These are phyloP conservation scores for Ceriops tagal DNA, from an alignment of 345 rosid species.

Conservation along the genomic window DNA sequence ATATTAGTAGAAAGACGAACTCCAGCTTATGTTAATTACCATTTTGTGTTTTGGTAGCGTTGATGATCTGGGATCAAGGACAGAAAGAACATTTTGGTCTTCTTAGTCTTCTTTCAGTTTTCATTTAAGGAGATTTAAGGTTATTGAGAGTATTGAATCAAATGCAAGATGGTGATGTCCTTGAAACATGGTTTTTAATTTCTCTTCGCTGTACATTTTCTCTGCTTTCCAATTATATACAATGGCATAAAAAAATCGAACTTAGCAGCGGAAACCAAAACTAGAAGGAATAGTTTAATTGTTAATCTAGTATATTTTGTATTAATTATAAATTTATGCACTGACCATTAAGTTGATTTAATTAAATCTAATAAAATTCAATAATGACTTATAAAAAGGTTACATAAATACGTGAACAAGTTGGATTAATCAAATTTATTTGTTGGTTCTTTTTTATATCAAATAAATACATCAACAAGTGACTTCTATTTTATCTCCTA, in stretches of 20 bases:
- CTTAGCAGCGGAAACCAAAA: background rate
- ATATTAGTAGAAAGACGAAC: background rate
- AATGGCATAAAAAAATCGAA: slow-evolving; percentile 14
- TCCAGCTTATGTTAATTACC: background rate
- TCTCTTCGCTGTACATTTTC: background rate
- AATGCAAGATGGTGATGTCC: background rate
- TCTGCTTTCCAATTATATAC: background rate
- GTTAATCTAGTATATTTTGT: too few relatives aligned
- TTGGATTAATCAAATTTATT: too few relatives aligned
- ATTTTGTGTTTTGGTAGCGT: background rate
- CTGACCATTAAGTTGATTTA: background rate
- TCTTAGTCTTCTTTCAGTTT: background rate
- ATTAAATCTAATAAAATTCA: too few relatives aligned
- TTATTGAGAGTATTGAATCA: background rate
- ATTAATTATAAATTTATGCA: too few relatives aligned
- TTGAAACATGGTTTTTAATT: background rate
- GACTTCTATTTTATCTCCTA: too few relatives aligned
- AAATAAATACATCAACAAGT: too few relatives aligned
- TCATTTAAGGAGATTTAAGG: slow-evolving; percentile 5
- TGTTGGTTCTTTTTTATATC: too few relatives aligned
- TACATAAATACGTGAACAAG: too few relatives aligned
- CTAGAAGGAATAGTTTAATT: too few relatives aligned
- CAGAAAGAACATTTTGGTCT: background rate
- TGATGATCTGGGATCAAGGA: background rate
- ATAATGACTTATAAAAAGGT: too few relatives aligned